Evolutionary conservation across 2,329 filamentous ascomycete species (phyloP).

Genomic region (Parastagonospora avenae): DNA sequence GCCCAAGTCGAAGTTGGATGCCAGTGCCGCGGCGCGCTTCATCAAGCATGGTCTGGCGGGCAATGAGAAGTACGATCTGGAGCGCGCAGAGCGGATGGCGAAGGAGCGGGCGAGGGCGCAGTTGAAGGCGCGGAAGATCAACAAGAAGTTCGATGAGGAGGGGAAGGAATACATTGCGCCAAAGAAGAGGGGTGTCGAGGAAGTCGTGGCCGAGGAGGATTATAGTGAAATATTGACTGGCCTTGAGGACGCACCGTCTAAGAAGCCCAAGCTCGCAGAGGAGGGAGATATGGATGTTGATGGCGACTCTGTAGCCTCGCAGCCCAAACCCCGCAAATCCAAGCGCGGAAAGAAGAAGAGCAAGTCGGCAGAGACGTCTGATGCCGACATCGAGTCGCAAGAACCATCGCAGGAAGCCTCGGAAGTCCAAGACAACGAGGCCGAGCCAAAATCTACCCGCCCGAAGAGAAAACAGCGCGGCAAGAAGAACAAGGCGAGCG

Average conservation of each 20-base stretch:
- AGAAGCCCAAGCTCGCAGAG: slow-evolving; percentile 14
- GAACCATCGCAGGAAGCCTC: not conserved
- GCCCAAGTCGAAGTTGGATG: slow-evolving; percentile 69
- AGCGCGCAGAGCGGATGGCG: slow-evolving; percentile 44
- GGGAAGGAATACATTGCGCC: slow-evolving; percentile 22
- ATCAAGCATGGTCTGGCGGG: slow-evolving; percentile 76
- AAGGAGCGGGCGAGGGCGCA: slow-evolving; percentile 40
- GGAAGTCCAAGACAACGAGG: not conserved
- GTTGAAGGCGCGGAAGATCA: slow-evolving; percentile 26
- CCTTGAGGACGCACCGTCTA: slow-evolving; percentile 14
- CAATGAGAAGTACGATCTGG: slow-evolving; percentile 52
- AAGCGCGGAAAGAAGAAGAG: not conserved
- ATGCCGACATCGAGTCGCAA: not conserved
- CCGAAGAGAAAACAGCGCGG: slow-evolving; percentile 8
- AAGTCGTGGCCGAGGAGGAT: slow-evolving; percentile 15
- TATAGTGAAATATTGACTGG: slow-evolving; percentile 20
- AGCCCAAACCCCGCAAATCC: not conserved
- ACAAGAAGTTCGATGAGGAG: slow-evolving; percentile 37
- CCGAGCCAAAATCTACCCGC: not conserved
- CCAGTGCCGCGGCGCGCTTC: slow-evolving; percentile 78
- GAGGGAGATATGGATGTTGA: slow-evolving; percentile 12
- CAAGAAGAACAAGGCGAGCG: not conserved
- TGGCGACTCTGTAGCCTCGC: slow-evolving; percentile 4
- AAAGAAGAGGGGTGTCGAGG: slow-evolving; percentile 35
- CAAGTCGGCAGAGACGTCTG: slow-evolving; percentile 1